phyloP scores from a whole-genome alignment of 805 yeast genomes.

The Teunomyces atbi region DNA sequence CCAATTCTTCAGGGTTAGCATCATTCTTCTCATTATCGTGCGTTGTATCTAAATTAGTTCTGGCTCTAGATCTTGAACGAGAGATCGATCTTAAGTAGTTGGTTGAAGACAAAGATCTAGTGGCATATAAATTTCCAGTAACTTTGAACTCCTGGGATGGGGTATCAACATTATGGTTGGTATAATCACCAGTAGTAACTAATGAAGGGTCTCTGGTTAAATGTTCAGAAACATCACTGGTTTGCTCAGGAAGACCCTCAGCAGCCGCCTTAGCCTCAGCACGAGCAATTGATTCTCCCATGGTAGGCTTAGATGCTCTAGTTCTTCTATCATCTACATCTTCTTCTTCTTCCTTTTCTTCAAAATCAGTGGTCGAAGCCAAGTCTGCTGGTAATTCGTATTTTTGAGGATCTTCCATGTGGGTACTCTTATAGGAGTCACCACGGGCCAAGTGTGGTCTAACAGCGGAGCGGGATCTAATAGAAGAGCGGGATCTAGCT shows the following conservation, averaged over 20 bases:
- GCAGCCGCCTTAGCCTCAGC: slow-evolving; percentile 25
- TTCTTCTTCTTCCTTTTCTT: slow-evolving; percentile 23
- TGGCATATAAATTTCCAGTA: slow-evolving; percentile 21
- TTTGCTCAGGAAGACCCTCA: background rate
- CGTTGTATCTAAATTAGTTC: slow-evolving; percentile 17
- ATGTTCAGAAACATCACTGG: background rate
- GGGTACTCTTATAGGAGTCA: slow-evolving; percentile 66
- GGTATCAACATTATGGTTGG: slow-evolving; percentile 42
- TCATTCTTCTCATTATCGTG: slow-evolving; percentile 32
- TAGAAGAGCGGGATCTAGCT: slow-evolving; percentile 29
- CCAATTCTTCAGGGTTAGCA: slow-evolving; percentile 40
- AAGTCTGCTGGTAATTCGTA: slow-evolving; percentile 44
- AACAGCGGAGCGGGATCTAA: slow-evolving; percentile 21
- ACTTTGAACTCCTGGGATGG: slow-evolving; percentile 16
- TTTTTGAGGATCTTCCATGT: slow-evolving; percentile 43
- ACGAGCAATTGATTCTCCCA: slow-evolving; percentile 46
- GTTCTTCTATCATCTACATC: slow-evolving; percentile 38
- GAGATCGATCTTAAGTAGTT: slow-evolving; percentile 65
- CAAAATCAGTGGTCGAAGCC: slow-evolving; percentile 8
- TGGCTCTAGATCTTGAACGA: slow-evolving; percentile 57
- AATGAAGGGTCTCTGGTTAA: slow-evolving; percentile 35
- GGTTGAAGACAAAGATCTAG: slow-evolving; percentile 43
- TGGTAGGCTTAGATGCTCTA: slow-evolving; percentile 40
- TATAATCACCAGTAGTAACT: slow-evolving; percentile 46
- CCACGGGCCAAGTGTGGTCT: slow-evolving; percentile 74